Percentiles rank a stretch among this genome's conserved stretches.
These are phyloP conservation scores for Penicillium canariense DNA, from an alignment of 495 filamentous ascomycete species.

Conservation along the genomic window DNA sequence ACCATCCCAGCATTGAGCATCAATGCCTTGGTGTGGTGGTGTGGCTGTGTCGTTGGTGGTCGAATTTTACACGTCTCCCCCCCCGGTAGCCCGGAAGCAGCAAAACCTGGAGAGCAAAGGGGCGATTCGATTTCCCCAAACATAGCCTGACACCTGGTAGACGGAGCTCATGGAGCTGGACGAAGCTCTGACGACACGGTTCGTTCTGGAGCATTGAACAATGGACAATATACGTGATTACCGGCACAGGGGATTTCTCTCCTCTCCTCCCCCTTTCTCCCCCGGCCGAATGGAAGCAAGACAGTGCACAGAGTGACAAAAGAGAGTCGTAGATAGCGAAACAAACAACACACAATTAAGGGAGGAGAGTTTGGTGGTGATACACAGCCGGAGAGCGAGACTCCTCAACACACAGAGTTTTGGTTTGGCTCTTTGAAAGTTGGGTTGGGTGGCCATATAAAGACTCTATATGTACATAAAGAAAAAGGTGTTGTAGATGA, in stretches of 20 bases:
- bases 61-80: conserved; percentile 12
- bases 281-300: no score
- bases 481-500: conserved; percentile 38
- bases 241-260: background rate
- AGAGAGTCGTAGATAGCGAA: conserved; percentile 5
- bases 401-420: conserved; percentile 37
- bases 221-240: no score
- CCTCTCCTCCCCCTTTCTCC: no score
- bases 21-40: conserved; percentile 15
- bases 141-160: background rate
- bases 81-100: background rate
- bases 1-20: conserved; percentile 7
- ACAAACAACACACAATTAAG: background rate
- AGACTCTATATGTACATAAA: conserved; percentile 49
- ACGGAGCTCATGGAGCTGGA: background rate
- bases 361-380: conserved; percentile 4
- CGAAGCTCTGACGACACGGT: no score
- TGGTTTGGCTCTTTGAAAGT: conserved; percentile 35
- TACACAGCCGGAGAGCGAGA: conserved; percentile 24
- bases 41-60: conserved; percentile 7
- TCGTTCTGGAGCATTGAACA: no score
- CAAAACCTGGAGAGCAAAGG: background rate
- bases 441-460: conserved; percentile 36
- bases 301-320: no score
- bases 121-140: background rate